Conservation (phyloP, 2,329 filamentous ascomycete genomes). For the Verticillium nonalfalfae region DNA sequence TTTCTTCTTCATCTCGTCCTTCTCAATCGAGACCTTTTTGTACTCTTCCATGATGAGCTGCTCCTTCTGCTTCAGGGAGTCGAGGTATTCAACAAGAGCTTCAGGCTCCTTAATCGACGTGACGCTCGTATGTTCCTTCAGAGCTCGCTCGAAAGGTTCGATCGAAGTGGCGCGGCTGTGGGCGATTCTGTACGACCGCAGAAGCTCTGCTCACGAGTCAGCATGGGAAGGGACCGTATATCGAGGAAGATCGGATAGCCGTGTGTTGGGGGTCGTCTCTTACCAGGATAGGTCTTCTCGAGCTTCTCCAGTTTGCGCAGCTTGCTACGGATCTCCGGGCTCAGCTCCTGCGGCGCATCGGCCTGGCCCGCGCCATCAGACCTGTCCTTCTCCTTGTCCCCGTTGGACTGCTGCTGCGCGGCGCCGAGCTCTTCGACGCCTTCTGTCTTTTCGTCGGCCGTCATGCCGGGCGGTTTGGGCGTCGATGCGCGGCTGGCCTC, state of each 20-base stretch:
- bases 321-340: conserved; percentile 68
- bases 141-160: conserved; percentile 84
- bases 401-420: conserved; percentile 10
- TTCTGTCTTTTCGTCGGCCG: conserved; percentile 12
- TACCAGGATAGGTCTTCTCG: conserved; percentile 81
- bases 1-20: conserved; percentile 73
- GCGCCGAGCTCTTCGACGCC: conserved; percentile 12
- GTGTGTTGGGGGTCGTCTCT: background rate
- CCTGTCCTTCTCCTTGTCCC: conserved; percentile 16
- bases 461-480: conserved; percentile 36
- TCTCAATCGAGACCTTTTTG: conserved; percentile 77
- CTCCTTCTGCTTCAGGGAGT: conserved; percentile 75
- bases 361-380: conserved; percentile 10
- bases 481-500: conserved; percentile 56
- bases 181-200: conserved; percentile 87
- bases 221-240: background rate
- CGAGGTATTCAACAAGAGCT: conserved; percentile 83
- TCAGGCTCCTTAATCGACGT: conserved; percentile 82
- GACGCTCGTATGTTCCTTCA: conserved; percentile 88
- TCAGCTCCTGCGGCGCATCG: conserved; percentile 43
- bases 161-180: conserved; percentile 82
- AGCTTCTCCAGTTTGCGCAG: conserved; percentile 85
- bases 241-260: conserved; percentile 6
- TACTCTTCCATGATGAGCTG: conserved; percentile 94
- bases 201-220: conserved; percentile 53